These are phyloP conservation scores for Rosa hybrid DNA, from an alignment of 331 rosid genomes.

Conservation along the genomic window DNA sequence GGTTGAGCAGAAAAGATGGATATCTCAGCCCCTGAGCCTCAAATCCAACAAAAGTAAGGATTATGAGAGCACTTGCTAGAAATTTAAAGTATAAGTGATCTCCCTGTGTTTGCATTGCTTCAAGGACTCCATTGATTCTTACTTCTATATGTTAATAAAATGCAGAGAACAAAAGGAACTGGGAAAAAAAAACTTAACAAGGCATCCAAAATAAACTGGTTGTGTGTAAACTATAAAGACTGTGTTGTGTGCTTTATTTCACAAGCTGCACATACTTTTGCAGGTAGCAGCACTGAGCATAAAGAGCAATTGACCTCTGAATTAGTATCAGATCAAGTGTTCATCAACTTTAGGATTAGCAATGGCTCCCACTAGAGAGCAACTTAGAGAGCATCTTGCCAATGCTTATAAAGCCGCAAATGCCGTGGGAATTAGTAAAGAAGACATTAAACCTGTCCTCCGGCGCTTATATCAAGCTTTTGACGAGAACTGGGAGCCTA, in stretches of 20 bases:
- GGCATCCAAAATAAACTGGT: background rate
- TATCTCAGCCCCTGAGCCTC: background rate
- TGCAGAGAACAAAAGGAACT: background rate
- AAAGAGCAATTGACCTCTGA: background rate
- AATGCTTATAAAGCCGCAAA: constrained; percentile 54
- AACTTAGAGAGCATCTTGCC: background rate
- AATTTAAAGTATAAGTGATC: background rate
- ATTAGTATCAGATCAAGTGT: constrained; percentile 1
- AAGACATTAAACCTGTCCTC: constrained; percentile 60
- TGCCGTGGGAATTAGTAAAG: constrained; percentile 48
- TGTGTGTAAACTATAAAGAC: background rate
- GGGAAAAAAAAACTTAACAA: too few relatives aligned
- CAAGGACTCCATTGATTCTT: background rate
- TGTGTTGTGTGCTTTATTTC: background rate
- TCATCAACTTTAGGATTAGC: background rate
- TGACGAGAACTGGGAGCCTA: constrained; percentile 56
- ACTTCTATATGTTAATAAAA: background rate
- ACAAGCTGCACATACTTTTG: background rate
- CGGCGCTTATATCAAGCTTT: constrained; percentile 38
- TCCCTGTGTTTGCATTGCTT: background rate
- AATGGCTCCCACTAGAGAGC: constrained; percentile 50
- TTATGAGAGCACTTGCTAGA: background rate
- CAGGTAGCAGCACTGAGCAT: constrained; percentile 20
- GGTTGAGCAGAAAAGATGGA: background rate
- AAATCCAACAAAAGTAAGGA: background rate